Evolutionary conservation across 2,329 filamentous ascomycete species (phyloP).

Genomic region (Ophiostoma triangulosporum): DNA sequence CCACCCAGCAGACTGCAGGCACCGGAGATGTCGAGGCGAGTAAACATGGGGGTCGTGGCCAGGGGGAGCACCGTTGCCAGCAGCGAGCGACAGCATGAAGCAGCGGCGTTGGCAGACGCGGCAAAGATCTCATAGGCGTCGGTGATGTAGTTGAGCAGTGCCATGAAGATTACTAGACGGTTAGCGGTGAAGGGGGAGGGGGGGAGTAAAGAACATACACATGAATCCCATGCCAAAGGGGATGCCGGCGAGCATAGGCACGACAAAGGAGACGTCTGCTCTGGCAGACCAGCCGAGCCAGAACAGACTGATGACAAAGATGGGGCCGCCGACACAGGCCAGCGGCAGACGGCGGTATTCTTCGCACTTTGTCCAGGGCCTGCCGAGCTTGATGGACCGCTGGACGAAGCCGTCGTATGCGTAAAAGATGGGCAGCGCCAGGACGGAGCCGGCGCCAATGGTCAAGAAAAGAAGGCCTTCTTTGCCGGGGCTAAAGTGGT

Average conservation of each 20-base stretch:
- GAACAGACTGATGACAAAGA: slow-evolving; percentile 43
- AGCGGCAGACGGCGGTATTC: slow-evolving; percentile 59
- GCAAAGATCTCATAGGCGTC: slow-evolving; percentile 56
- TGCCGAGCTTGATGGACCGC: slow-evolving; percentile 33
- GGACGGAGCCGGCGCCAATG: slow-evolving; percentile 48
- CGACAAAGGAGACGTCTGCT: slow-evolving; percentile 33
- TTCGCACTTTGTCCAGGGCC: slow-evolving; percentile 46
- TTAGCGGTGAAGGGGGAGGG: too few relatives aligned
- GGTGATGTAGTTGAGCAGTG: slow-evolving; percentile 28
- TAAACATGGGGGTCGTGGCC: slow-evolving; percentile 37
- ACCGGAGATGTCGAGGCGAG: slow-evolving; percentile 30
- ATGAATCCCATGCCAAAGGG: slow-evolving; percentile 49
- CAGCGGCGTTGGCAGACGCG: slow-evolving; percentile 39
- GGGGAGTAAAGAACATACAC: slow-evolving; percentile 20
- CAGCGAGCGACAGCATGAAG: slow-evolving; percentile 34
- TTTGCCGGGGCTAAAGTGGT: slow-evolving; percentile 48
- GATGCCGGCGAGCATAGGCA: slow-evolving; percentile 46
- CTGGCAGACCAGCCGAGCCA: slow-evolving; percentile 49
- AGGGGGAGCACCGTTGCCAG: slow-evolving; percentile 44
- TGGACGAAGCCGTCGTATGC: slow-evolving; percentile 48
- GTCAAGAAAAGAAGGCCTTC: slow-evolving; percentile 56
- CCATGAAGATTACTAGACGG: slow-evolving; percentile 39
- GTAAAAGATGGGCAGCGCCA: slow-evolving; percentile 49
- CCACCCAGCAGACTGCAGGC: slow-evolving; percentile 40
- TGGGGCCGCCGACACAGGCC: slow-evolving; percentile 55